Conservation (phyloP, 192 early-diverging fungal species). For the Rhizophagus clarus region DNA sequence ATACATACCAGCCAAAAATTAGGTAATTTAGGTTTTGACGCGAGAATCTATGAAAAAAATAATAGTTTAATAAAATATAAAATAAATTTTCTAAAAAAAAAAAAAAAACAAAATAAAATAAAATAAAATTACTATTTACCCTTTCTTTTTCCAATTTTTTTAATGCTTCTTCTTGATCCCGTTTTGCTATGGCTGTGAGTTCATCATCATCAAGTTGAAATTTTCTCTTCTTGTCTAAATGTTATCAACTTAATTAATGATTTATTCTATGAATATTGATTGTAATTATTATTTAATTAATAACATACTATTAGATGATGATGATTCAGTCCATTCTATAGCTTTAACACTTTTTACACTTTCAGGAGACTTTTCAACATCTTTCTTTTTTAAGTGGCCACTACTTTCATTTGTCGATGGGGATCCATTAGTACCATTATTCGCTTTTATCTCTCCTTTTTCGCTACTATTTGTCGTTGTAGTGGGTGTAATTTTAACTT, state of each 20-base stretch:
- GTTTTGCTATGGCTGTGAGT: conserved; percentile 33
- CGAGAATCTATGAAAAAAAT: conserved; percentile 28
- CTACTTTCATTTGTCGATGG: neutral
- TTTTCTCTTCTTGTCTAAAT: conserved; percentile 38
- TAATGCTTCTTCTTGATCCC: conserved; percentile 38
- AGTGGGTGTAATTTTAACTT: conserved; percentile 54
- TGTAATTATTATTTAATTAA: neutral
- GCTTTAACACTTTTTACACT: neutral
- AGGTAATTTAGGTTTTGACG: conserved; percentile 48
- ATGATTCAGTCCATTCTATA: neutral
- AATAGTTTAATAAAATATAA: too few species aligned
- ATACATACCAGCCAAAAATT: conserved; percentile 33
- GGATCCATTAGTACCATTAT: neutral
- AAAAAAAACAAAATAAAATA: too few species aligned
- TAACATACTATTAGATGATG: conserved; percentile 7
- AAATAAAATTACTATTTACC: conserved; percentile 17
- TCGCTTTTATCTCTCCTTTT: neutral
- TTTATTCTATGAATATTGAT: neutral
- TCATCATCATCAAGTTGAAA: conserved; percentile 40
- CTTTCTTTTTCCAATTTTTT: conserved; percentile 39
- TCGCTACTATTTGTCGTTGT: neutral
- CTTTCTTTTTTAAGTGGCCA: neutral
- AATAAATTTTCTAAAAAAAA: neutral
- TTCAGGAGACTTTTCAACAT: neutral
- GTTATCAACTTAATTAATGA: neutral